These are phyloP conservation scores for Chaetomium cochliodes DNA, from an alignment of 495 filamentous ascomycete genomes.

Conservation along the genomic window DNA sequence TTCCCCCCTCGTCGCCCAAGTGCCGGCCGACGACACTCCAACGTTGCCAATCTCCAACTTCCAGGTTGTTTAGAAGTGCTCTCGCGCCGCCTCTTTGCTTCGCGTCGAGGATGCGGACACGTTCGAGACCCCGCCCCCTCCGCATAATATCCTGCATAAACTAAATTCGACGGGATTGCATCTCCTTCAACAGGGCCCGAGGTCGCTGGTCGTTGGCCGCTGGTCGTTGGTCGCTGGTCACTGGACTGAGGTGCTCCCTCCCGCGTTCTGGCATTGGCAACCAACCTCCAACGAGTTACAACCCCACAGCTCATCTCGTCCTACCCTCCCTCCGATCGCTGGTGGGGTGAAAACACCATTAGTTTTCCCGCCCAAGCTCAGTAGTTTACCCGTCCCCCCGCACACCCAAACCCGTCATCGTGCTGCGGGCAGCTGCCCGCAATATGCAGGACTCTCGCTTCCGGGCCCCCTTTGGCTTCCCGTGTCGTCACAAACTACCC, in stretches of 20 bases:
- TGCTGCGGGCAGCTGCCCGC: not conserved
- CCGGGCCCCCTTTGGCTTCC: constrained; percentile 23
- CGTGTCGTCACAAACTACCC: constrained; percentile 14
- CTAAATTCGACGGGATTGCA: too few species aligned
- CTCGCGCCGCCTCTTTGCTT: not conserved
- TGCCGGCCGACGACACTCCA: not conserved
- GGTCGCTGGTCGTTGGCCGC: too few species aligned
- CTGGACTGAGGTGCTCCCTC: not conserved
- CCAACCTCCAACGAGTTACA: not conserved
- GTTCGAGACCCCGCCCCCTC: not conserved
- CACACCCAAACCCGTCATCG: not conserved
- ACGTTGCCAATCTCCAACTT: not conserved
- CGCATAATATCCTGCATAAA: not conserved
- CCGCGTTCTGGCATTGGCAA: constrained; percentile 1
- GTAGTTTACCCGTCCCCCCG: constrained; percentile 1
- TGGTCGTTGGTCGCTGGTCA: too few species aligned
- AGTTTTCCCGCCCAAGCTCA: not conserved
- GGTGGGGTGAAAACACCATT: constrained; percentile 1
- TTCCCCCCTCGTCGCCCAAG: not conserved
- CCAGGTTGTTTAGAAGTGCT: not conserved
- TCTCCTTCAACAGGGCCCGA: too few species aligned
- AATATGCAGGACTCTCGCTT: constrained; percentile 24
- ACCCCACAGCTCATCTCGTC: constrained; percentile 1
- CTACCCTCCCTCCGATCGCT: constrained; percentile 4
- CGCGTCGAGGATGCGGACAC: too few species aligned